Evolutionary conservation across 2,329 filamentous ascomycete genomes (phyloP), one percentile per base, ranked within the genome.

Genomic region (Neopestalotiopsis sp.): DNA sequence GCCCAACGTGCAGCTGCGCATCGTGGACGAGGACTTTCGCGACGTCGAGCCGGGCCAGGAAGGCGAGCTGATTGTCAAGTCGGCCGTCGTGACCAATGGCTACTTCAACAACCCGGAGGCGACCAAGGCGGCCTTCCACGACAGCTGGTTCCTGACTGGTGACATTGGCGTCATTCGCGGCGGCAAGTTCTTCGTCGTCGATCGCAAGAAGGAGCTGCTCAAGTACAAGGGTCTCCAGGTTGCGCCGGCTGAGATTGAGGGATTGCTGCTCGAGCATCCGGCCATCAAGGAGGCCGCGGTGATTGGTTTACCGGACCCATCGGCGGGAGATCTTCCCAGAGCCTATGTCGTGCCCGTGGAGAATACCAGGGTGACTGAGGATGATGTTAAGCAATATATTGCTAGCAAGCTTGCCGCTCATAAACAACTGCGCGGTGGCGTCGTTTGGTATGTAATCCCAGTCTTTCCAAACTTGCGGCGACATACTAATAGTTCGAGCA

Each of bases 161-260:
- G 94, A 97, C 75, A 88, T 95, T 4, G 91, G 93, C 0, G 88
- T 91, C 69, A 89, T 93, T 78, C 90, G 94, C 72, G 81, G 86
- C 56, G 85, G 92, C 17, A 88, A 90, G 65, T 91, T 94, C 74
- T 94, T 89, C 81, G 93, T 97, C 72, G 94, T 94, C 0, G 94
- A 96, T 75, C 88, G 93, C 13, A 90, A 93, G 69, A 94, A 94
- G 84, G 91, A 92, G 77, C 90, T 85, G 67, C 84, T 85, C 75
- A 85, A 85, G 72, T 85, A 84, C 72, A 84, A 93, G 78, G 91
- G 90, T 0, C 86, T 90, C 73, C 90, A 92, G 73, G 90, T 92
- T 1, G 84, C 90, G 0, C 91, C 91, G 0, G 89, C 90, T 0
- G 90, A 92, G 75, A 82, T 92, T 1, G 91, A 86, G 70, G 82